These are phyloP conservation scores for Leccinum ochraceum DNA, from an alignment of 768 basidiomycete genomes.

Conservation along the genomic window DNA sequence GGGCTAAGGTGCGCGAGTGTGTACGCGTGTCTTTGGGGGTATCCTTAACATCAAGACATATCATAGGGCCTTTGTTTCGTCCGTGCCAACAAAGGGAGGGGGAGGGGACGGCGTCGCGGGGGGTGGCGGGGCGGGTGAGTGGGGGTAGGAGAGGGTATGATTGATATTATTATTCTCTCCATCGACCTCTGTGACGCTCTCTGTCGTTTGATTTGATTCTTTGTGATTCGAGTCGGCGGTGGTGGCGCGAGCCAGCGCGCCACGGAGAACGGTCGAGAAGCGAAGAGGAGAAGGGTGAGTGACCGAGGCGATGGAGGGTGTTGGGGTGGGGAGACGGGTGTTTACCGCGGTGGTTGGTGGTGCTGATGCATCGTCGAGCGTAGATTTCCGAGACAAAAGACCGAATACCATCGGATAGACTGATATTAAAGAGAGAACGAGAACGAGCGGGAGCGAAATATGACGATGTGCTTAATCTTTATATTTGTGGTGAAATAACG, in stretches of 20 bases:
- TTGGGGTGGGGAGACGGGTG: slow-evolving; percentile 52
- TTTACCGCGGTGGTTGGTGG: neutral
- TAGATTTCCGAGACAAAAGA: no score
- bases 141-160: neutral
- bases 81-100: slow-evolving; percentile 35
- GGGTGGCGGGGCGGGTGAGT: slow-evolving; percentile 21
- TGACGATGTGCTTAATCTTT: slow-evolving; percentile 7
- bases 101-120: slow-evolving; percentile 35
- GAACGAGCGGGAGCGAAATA: no score
- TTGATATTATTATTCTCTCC: slow-evolving; percentile 1
- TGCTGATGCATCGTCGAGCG: no score
- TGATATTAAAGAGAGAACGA: no score
- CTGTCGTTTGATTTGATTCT: slow-evolving; percentile 13
- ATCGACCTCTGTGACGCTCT: slow-evolving; percentile 7
- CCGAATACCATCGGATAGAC: no score
- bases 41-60: slow-evolving; percentile 55
- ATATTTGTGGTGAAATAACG: neutral
- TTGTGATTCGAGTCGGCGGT: slow-evolving; percentile 21
- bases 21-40: slow-evolving; percentile 66
- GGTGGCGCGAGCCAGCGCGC: slow-evolving; percentile 20
- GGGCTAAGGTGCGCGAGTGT: slow-evolving; percentile 49
- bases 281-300: slow-evolving; percentile 26
- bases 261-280: slow-evolving; percentile 16
- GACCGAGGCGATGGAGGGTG: slow-evolving; percentile 46
- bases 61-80: slow-evolving; percentile 43